These are phyloP conservation scores for Candida patagonica DNA, from an alignment of 805 yeast genomes.

Conservation along the genomic window DNA sequence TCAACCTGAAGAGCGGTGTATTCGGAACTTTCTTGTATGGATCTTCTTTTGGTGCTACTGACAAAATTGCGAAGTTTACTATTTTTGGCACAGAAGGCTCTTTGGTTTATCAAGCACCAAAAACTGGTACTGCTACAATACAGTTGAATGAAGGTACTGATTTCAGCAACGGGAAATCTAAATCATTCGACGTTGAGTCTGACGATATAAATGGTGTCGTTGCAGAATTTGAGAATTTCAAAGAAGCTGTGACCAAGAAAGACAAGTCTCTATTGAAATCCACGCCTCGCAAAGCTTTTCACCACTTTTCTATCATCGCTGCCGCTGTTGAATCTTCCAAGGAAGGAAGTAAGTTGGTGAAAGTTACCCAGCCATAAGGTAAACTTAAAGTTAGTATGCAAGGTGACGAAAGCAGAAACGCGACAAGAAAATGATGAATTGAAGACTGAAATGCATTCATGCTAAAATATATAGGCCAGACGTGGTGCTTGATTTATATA, in stretches of 20 bases:
- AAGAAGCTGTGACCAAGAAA: slow-evolving; percentile 49
- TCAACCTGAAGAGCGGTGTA: slow-evolving; percentile 48
- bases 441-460: too few relatives aligned
- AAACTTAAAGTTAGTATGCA: too few relatives aligned
- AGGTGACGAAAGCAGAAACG: too few relatives aligned
- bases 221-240: slow-evolving; percentile 46
- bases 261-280: slow-evolving; percentile 50
- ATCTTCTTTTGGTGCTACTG: slow-evolving; percentile 76
- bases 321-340: slow-evolving; percentile 63
- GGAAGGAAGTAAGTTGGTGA: slow-evolving; percentile 1
- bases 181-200: slow-evolving; percentile 21
- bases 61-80: slow-evolving; percentile 54
- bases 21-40: slow-evolving; percentile 86
- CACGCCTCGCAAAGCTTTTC: slow-evolving; percentile 77
- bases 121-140: slow-evolving; percentile 11
- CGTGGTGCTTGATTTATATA: too few relatives aligned
- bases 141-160: slow-evolving; percentile 22
- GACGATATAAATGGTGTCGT: slow-evolving; percentile 47
- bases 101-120: slow-evolving; percentile 40
- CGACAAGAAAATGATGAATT: too few relatives aligned
- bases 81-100: slow-evolving; percentile 79
- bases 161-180: slow-evolving; percentile 18
- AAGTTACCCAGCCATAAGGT: too few relatives aligned
- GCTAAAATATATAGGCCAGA: too few relatives aligned
- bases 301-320: slow-evolving; percentile 83